phyloP scores from a whole-genome alignment of 176 grass and related monocot genomes.

The Oryza glaberrima region DNA sequence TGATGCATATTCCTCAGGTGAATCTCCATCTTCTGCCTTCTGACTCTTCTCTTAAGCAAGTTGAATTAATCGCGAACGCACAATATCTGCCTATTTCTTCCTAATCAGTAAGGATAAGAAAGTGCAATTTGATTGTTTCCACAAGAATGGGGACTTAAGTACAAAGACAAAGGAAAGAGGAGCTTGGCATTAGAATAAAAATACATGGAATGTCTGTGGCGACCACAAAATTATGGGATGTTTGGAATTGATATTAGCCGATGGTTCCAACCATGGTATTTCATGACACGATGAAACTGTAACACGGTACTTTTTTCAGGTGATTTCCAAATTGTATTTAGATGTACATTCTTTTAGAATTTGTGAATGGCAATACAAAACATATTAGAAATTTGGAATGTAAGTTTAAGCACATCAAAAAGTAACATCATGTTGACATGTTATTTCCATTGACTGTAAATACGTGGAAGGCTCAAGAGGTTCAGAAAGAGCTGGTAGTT shows the following conservation, averaged over 20 bases:
- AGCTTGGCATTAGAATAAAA: slow-evolving; percentile 17
- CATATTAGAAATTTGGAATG: background rate
- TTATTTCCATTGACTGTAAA: background rate
- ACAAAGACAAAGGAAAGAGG: background rate
- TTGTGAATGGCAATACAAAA: slow-evolving; percentile 17
- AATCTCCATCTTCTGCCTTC: slow-evolving; percentile 8
- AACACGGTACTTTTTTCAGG: background rate
- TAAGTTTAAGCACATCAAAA: slow-evolving; percentile 4
- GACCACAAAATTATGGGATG: slow-evolving; percentile 5
- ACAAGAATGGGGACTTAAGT: slow-evolving; percentile 12
- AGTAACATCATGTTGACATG: background rate
- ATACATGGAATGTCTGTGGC: background rate
- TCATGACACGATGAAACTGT: slow-evolving; percentile 23
- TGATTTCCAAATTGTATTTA: slow-evolving; percentile 17
- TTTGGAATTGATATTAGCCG: slow-evolving; percentile 14
- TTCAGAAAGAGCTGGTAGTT: background rate
- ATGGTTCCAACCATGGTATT: slow-evolving; percentile 6
- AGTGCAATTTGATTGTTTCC: background rate
- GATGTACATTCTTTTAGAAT: slow-evolving; percentile 37
- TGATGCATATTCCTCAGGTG: slow-evolving; percentile 27
- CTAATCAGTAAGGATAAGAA: slow-evolving; percentile 1
- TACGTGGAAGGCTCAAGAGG: background rate
- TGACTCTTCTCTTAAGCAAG: slow-evolving; percentile 10
- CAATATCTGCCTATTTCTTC: slow-evolving; percentile 13
- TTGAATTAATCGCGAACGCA: background rate